phyloP scores from a whole-genome alignment of 179 eudicot species.

The Silene coronaria region DNA sequence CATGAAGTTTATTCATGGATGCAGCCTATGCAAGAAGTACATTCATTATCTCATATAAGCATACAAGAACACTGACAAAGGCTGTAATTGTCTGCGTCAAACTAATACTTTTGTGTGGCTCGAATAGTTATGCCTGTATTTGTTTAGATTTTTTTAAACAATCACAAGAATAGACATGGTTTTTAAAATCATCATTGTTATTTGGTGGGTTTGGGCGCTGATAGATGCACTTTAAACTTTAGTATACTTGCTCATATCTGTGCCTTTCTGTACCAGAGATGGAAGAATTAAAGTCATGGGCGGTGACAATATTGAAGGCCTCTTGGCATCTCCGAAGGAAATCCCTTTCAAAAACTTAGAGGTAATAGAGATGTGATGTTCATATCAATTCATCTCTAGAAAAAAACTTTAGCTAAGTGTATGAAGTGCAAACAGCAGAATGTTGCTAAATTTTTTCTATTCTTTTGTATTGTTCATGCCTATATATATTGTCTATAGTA shows the following conservation, averaged over 20 bases:
- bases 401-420: neutral
- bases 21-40: neutral
- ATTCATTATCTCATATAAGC: neutral
- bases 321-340: conserved; percentile 67
- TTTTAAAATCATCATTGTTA: neutral
- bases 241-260: neutral
- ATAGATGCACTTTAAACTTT: neutral
- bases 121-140: neutral
- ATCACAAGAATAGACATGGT: neutral
- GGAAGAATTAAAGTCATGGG: conserved; percentile 94
- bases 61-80: neutral
- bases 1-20: neutral
- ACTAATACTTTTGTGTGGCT: neutral
- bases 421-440: neutral
- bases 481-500: neutral
- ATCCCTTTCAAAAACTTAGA: conserved; percentile 73
- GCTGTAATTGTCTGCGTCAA: neutral
- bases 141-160: neutral
- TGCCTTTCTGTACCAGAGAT: conserved; percentile 47
- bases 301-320: conserved; percentile 81
- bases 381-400: neutral
- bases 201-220: neutral
- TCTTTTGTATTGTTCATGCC: neutral
- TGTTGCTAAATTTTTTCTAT: neutral
- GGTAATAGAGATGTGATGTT: conserved; percentile 37